Evolutionary conservation across 306 rosid genomes (phyloP).

Genomic region (Sechiopsis laciniata): DNA sequence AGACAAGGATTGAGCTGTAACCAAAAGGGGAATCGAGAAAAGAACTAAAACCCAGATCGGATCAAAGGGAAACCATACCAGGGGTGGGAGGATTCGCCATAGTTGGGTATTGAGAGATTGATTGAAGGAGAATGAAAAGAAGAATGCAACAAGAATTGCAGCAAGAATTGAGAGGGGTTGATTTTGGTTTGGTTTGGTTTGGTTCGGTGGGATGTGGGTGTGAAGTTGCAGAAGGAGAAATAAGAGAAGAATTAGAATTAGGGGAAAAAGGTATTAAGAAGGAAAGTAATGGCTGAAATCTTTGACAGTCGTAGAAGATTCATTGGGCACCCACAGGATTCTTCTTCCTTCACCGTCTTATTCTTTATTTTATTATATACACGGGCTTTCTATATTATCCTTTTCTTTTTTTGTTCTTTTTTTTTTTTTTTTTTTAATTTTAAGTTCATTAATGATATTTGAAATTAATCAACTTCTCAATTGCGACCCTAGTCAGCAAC

Average conservation of each 20-base stretch:
- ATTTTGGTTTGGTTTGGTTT: background rate
- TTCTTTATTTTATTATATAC: background rate
- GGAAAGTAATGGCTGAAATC: too few relatives aligned
- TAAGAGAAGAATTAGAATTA: background rate
- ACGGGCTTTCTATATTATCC: conserved; percentile 11
- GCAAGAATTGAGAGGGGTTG: background rate
- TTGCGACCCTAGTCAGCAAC: too few relatives aligned
- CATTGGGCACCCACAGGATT: conserved; percentile 14
- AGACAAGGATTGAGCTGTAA: background rate
- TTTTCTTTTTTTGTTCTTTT: background rate
- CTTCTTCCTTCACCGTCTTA: background rate
- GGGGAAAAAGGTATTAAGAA: conserved; percentile 3
- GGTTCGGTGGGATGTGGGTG: conserved; percentile 12
- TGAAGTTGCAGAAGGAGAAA: background rate
- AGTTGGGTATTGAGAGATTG: background rate
- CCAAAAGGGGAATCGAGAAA: conserved; percentile 6
- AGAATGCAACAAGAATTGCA: conserved; percentile 12
- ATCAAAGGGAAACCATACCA: background rate
- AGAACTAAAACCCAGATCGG: background rate
- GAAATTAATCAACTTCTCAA: too few relatives aligned
- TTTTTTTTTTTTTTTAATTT: too few relatives aligned
- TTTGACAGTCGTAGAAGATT: too few relatives aligned
- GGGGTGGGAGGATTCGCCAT: conserved; percentile 7
- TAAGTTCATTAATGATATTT: too few relatives aligned
- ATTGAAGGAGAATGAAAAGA: too few relatives aligned